Evolutionary conservation across 2,329 filamentous ascomycete genomes (phyloP).

Genomic region (Penicillium nordicum): DNA sequence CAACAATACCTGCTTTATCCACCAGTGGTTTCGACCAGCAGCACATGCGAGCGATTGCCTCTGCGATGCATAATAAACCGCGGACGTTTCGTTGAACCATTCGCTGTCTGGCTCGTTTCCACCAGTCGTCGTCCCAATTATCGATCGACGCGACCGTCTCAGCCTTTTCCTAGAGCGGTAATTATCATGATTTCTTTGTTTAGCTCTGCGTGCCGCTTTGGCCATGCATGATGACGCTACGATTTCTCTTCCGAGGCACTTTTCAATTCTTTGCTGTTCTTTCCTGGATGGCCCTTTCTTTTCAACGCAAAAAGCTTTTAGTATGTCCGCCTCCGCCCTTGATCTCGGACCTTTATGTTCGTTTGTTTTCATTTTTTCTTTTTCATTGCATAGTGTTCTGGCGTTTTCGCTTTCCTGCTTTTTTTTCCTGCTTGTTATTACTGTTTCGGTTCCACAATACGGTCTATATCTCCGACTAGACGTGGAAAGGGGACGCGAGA

Average conservation of each 20-base stretch:
- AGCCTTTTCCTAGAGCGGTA: slow-evolving; percentile 8
- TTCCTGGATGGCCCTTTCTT: slow-evolving; percentile 12
- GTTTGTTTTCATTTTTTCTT: neutral
- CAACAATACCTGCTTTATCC: slow-evolving; percentile 3
- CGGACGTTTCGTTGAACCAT: slow-evolving; percentile 18
- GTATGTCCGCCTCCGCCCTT: slow-evolving; percentile 16
- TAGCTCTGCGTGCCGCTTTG: slow-evolving; percentile 6
- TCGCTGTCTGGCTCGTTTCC: neutral
- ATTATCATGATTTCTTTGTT: slow-evolving; percentile 7
- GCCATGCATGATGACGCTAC: slow-evolving; percentile 24
- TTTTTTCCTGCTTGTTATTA: slow-evolving; percentile 11
- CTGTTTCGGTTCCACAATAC: slow-evolving; percentile 7
- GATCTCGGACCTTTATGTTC: slow-evolving; percentile 7
- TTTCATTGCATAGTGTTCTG: slow-evolving; percentile 25
- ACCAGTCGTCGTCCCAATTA: slow-evolving; percentile 13
- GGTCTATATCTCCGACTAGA: neutral
- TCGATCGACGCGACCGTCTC: slow-evolving; percentile 17
- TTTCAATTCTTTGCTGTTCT: slow-evolving; percentile 23
- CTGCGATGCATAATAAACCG: slow-evolving; percentile 40
- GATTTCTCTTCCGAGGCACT: slow-evolving; percentile 23
- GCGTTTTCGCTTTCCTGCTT: slow-evolving; percentile 15
- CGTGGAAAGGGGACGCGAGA: slow-evolving; percentile 1
- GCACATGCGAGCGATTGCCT: slow-evolving; percentile 16
- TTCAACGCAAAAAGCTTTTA: slow-evolving; percentile 22
- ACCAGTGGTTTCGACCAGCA: slow-evolving; percentile 4